Percentiles rank a stretch among this genome's conserved stretches.
Evolutionary conservation across 176 grass and related monocot species (phyloP).

Genomic region (Rhynchospora breviuscula): DNA sequence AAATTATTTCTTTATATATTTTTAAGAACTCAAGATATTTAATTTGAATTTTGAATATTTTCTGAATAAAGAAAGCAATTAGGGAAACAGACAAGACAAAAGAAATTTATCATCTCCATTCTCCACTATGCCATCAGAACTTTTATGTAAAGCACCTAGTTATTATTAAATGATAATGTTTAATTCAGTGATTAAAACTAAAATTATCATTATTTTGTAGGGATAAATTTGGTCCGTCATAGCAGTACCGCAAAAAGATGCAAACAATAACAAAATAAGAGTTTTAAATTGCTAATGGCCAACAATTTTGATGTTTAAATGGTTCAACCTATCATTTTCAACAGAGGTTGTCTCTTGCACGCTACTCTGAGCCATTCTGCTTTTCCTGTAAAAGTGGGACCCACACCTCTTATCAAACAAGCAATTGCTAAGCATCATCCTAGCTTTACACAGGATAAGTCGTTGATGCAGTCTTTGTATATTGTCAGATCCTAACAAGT

Average conservation of each 20-base stretch:
- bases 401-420: background rate
- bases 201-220: background rate
- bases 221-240: background rate
- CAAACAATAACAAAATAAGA: background rate
- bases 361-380: constrained; percentile 17
- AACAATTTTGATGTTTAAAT: constrained; percentile 22
- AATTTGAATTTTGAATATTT: background rate
- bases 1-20: no score
- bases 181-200: background rate
- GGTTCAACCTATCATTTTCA: constrained; percentile 37
- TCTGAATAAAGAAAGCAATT: background rate
- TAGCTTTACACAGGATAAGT: background rate
- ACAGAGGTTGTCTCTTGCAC: constrained; percentile 35
- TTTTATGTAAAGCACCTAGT: background rate
- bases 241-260: background rate
- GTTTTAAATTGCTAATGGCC: constrained; percentile 23
- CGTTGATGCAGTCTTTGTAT: background rate
- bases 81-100: background rate
- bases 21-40: background rate
- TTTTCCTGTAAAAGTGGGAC: background rate
- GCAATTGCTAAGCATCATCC: background rate
- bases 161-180: background rate
- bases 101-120: background rate
- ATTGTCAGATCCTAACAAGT: background rate
- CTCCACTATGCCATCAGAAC: background rate